Evolutionary conservation across 768 basidiomycete genomes (phyloP), one percentile per base, ranked within the genome.

Genomic region (Crucibulum laeve): DNA sequence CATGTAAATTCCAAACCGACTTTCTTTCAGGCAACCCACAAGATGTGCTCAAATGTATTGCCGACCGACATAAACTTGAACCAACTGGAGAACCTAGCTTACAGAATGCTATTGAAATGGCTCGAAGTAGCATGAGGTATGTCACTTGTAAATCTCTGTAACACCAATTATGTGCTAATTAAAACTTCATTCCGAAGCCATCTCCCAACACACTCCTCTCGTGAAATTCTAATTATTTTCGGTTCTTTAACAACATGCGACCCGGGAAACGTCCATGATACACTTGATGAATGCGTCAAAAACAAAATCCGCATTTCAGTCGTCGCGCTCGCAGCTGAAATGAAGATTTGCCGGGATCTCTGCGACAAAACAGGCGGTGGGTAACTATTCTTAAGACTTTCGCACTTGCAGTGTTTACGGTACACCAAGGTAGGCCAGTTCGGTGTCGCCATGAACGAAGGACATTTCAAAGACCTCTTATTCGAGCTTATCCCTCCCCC

Each of bases 41-140:
- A 58, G 95, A 97, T 30, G 92, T 97, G n/a, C 70, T 98, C 14
- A 87, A 82, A 56, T 75, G 80, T 0, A 81, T 97, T 44, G 76
- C 82, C 6, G 87, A 97, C 56, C 78, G 95, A 46, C 84, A 88
- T 46, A 93, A 84, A 60, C 72, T 98, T 1, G 89, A 94, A 52
- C 91, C 95, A 0, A 68, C 75, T 3, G 96, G 96, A 0, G 95
- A 97, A 51, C 95, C 96, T 0, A 94, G 91, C 65, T 64, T 99
- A 35, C 96, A 99, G 65, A 99, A 99, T 58, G 85, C 93, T 0
- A 81, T 99, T n/a, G 90, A 96, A 49, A 95, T 98, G 86, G 95
- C 95, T 4, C 80, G 83, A 48, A 85, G 84, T 46, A 93, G 82
- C 51, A 95, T 99, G 87, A 87, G 79, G 95, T 93, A 55, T 43